phyloP scores from a whole-genome alignment of 495 filamentous ascomycete genomes.

The Aspergillus sclerotioniger region DNA sequence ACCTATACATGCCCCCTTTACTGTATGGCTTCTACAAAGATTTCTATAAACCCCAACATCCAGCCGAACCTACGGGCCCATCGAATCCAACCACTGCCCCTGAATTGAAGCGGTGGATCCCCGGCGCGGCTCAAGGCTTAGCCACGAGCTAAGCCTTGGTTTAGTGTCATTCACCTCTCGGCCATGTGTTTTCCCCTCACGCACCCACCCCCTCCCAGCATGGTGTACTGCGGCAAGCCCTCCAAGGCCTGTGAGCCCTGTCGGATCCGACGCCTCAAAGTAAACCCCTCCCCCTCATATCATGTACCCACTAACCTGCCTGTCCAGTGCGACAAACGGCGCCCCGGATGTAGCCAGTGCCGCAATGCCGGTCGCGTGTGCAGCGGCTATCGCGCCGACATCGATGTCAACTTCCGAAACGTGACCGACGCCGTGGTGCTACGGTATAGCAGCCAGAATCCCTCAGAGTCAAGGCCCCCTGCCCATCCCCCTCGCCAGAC shows the following conservation, averaged over 20 bases:
- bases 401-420: constrained; percentile 1
- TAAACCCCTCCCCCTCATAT: background rate
- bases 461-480: background rate
- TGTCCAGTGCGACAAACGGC: background rate
- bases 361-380: background rate
- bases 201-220: background rate
- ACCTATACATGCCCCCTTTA: too few species aligned
- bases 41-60: too few species aligned
- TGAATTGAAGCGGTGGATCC: too few species aligned
- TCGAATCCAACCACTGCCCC: too few species aligned
- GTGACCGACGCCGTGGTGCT: background rate
- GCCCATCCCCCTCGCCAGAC: background rate
- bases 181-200: background rate
- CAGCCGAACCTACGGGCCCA: too few species aligned
- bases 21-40: too few species aligned
- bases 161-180: too few species aligned
- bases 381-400: background rate
- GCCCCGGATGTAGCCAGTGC: background rate
- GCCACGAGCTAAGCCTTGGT: too few species aligned
- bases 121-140: too few species aligned
- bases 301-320: background rate
- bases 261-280: background rate
- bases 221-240: background rate
- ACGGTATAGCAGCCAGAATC: background rate
- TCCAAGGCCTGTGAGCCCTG: constrained; percentile 1